Conservation (phyloP, 345 rosid genomes). For the Pugionium cornutum region DNA sequence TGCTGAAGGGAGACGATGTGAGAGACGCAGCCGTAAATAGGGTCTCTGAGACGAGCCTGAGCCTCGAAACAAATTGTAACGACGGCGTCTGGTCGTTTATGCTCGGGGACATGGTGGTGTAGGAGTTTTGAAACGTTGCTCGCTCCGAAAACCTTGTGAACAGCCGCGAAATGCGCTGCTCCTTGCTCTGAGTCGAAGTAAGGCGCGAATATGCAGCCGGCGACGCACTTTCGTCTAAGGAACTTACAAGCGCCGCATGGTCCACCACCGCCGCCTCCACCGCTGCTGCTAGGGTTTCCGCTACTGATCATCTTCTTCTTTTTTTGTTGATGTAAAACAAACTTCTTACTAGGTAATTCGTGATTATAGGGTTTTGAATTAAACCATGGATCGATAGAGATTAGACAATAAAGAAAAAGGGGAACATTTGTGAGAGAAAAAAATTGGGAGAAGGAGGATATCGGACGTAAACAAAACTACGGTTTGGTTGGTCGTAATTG, state of each 20-base stretch:
- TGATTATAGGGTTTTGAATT: constrained; percentile 26
- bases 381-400: not conserved
- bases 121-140: constrained; percentile 90
- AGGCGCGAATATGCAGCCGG: constrained; percentile 79
- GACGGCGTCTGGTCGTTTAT: constrained; percentile 69
- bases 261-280: constrained; percentile 52
- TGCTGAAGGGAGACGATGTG: constrained; percentile 81
- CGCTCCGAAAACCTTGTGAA: constrained; percentile 86
- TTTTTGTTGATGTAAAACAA: not conserved
- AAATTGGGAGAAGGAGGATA: constrained; percentile 30
- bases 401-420: not conserved
- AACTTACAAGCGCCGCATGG: constrained; percentile 96
- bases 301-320: constrained; percentile 33
- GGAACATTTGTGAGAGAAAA: constrained; percentile 28
- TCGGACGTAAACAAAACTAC: constrained; percentile 36
- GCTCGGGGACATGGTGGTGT: constrained; percentile 49
- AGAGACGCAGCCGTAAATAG: constrained; percentile 74
- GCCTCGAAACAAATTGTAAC: constrained; percentile 76
- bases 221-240: constrained; percentile 71
- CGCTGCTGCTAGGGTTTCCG: constrained; percentile 44
- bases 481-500: constrained; percentile 36
- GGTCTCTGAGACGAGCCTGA: constrained; percentile 71
- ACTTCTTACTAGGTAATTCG: constrained; percentile 9
- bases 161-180: constrained; percentile 78
- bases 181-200: constrained; percentile 85